phyloP scores from a whole-genome alignment of 345 rosid species.

The Sisymbrium altissimum region DNA sequence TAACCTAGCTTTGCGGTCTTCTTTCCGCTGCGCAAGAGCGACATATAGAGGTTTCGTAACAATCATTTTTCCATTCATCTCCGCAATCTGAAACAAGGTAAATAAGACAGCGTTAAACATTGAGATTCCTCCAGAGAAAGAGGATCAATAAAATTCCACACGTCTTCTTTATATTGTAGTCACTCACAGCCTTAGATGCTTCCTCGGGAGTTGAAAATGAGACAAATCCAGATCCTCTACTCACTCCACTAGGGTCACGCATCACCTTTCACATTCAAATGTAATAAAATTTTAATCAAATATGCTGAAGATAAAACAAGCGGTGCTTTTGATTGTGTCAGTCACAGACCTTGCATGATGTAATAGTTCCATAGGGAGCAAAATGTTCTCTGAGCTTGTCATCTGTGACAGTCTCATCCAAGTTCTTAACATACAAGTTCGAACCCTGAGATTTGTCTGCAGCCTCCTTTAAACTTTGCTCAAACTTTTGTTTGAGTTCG shows the following conservation, averaged over 20 bases:
- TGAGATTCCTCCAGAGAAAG: not conserved
- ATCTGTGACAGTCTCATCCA: constrained; percentile 83
- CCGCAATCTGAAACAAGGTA: constrained; percentile 32
- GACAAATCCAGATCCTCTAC: constrained; percentile 94
- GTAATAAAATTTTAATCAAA: not conserved
- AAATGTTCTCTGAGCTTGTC: constrained; percentile 79
- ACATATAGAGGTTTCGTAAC: constrained; percentile 87
- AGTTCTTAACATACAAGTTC: constrained; percentile 84
- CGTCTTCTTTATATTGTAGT: not conserved
- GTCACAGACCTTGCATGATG: constrained; percentile 80
- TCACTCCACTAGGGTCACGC: constrained; percentile 84
- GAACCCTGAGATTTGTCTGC: constrained; percentile 80
- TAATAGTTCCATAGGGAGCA: constrained; percentile 68
- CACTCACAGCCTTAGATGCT: constrained; percentile 86
- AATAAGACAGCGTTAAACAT: not conserved
- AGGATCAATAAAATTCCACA: not conserved
- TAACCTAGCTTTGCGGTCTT: constrained; percentile 89
- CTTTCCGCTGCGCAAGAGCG: constrained; percentile 90
- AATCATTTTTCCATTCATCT: constrained; percentile 93
- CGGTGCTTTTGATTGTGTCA: not conserved
- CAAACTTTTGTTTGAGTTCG: constrained; percentile 62
- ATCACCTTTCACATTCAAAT: constrained; percentile 56
- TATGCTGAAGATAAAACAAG: not conserved
- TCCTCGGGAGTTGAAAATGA: constrained; percentile 89
- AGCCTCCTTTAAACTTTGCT: constrained; percentile 78